These are phyloP conservation scores for Neltuma alba DNA, from an alignment of 306 rosid species.

Conservation along the genomic window DNA sequence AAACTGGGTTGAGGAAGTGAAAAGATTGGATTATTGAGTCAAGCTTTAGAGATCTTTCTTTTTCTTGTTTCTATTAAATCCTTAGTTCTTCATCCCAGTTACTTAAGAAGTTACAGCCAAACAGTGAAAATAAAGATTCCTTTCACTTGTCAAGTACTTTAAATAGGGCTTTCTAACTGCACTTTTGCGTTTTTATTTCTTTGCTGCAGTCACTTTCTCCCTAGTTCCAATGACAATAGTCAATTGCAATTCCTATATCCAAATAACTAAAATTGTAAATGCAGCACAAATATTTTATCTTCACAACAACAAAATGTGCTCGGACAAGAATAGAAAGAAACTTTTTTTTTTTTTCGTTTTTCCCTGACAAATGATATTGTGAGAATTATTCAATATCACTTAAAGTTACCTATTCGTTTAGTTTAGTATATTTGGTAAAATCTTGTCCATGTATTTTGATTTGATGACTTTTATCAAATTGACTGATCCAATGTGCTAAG, in stretches of 20 bases:
- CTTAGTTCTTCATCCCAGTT: slow-evolving; percentile 44
- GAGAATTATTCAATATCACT: neutral
- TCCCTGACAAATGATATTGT: neutral
- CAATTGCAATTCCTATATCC: slow-evolving; percentile 41
- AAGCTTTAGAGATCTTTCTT: slow-evolving; percentile 37
- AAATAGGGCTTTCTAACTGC: slow-evolving; percentile 51
- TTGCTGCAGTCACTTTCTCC: slow-evolving; percentile 65
- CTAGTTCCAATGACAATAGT: slow-evolving; percentile 60
- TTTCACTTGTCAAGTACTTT: slow-evolving; percentile 58
- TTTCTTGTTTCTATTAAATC: slow-evolving; percentile 55
- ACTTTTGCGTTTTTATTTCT: slow-evolving; percentile 55
- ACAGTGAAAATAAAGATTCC: slow-evolving; percentile 67
- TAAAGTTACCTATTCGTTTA: no score
- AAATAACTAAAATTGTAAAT: neutral
- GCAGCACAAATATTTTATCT: neutral
- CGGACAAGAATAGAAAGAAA: neutral
- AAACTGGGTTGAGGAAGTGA: neutral
- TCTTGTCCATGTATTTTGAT: neutral
- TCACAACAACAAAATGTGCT: neutral
- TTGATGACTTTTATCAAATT: neutral
- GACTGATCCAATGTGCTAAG: neutral
- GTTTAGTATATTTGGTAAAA: no score
- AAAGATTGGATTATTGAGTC: neutral
- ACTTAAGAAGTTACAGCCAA: slow-evolving; percentile 49
- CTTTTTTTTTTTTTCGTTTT: neutral